Evolutionary conservation across 306 rosid genomes (phyloP), one percentile per base, ranked within the genome.

Genomic region (Inga oerstediana): DNA sequence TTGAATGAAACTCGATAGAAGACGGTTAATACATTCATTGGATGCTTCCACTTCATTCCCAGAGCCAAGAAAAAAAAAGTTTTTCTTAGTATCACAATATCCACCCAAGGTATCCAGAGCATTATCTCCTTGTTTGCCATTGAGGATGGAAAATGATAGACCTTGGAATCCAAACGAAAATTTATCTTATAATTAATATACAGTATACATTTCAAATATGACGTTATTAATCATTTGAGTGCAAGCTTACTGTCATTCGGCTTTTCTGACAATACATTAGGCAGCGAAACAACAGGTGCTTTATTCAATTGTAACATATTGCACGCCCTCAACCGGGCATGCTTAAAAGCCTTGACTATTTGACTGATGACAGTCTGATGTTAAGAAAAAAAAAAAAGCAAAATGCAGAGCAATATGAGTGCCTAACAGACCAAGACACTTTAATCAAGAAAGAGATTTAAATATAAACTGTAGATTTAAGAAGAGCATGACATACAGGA

Each of bases 401-500:
- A 61, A 59, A 61, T 3, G 16, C 30, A 64, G 69, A 27, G 17
- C 19, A 30, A 8, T 10, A 4, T 4, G 39, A 12, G 20, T 64
- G 69, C 39, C 41, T 27, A 64, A 64, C 19, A 64, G 69, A 30
- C 39, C 37, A 27, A 30, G 69, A 64, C 69, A 64, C 39, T 64
- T 69, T 34, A 68, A 45, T 22, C 78, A 72, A 3, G 54, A 30
- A 12, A 43, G 3, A 8, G 48, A 68, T 69, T 15, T 8, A 37
- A 65, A 58, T 7, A 74, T 16, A 10, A 22, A 13, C 2, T 27
- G 72, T 45, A 70, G 74, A 75, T 32, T 58, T 22, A 83, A 82
- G 88, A 82, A 88, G 68, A 77, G 41, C 20, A 12, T 49, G 51
- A n/a, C 91, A 68, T 90, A 90, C 93, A 90, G 89, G 85, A 86